A percentile compares a stretch with the other conserved stretches of the same genome.
These are phyloP conservation scores for Ophiostoma novo-ulmi DNA, from an alignment of 2,329 filamentous ascomycete genomes.

Conservation along the genomic window DNA sequence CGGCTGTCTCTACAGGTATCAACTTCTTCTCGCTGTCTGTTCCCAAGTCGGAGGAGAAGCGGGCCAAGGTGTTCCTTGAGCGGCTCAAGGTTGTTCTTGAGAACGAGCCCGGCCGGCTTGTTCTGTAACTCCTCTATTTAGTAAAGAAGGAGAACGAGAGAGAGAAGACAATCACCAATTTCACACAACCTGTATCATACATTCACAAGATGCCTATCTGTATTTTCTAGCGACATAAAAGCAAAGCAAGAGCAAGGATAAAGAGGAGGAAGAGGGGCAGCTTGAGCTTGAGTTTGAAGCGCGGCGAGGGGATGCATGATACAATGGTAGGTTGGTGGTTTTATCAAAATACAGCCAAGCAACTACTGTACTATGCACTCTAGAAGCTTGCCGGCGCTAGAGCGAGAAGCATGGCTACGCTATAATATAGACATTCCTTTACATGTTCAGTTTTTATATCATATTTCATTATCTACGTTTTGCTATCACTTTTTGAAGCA, in stretches of 20 bases:
- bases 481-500: background rate
- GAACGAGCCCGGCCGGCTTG: conserved; percentile 69
- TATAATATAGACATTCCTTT: background rate
- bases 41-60: conserved; percentile 71
- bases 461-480: background rate
- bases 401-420: background rate
- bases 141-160: background rate
- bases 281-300: background rate
- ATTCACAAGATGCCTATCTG: background rate
- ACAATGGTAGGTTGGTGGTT: background rate
- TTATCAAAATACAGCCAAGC: background rate
- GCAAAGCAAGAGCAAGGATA: background rate
- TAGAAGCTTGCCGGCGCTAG: background rate
- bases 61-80: conserved; percentile 77
- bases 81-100: conserved; percentile 80
- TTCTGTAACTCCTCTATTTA: conserved; percentile 44
- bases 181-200: background rate
- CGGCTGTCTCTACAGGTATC: conserved; percentile 50
- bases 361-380: background rate
- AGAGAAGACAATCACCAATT: background rate
- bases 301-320: background rate
- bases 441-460: background rate
- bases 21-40: conserved; percentile 83
- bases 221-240: conserved; percentile 7
- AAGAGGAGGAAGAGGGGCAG: background rate